Evolutionary conservation across 352 stramenopile genomes (phyloP).

Genomic region (Phytopythium delawarense): DNA sequence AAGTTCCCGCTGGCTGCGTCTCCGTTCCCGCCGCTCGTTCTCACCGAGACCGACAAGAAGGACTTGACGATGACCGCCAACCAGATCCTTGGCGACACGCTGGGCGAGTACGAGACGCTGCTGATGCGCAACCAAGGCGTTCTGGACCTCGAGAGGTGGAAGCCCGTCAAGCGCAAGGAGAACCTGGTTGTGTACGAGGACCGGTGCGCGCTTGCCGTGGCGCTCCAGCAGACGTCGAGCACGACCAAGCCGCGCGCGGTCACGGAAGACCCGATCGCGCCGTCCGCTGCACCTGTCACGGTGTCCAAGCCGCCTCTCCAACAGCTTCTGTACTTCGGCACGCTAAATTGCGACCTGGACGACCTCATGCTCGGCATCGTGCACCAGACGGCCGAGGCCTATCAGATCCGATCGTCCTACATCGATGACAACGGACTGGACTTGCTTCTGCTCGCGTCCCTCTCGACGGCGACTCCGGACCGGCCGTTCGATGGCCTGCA

Average conservation of each 20-base stretch:
- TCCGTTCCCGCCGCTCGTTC: slow-evolving; percentile 21
- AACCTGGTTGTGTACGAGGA: slow-evolving; percentile 47
- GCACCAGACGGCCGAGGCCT: slow-evolving; percentile 26
- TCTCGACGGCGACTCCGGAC: slow-evolving; percentile 14
- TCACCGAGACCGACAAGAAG: slow-evolving; percentile 21
- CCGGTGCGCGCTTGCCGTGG: slow-evolving; percentile 26
- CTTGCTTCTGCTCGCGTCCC: slow-evolving; percentile 23
- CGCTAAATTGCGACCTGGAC: slow-evolving; percentile 38
- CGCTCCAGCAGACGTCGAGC: slow-evolving; percentile 21
- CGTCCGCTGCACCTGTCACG: slow-evolving; percentile 5
- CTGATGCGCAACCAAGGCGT: slow-evolving; percentile 26
- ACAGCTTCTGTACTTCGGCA: slow-evolving; percentile 29
- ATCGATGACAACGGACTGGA: slow-evolving; percentile 31
- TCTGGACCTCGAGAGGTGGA: slow-evolving; percentile 40
- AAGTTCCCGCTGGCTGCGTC: slow-evolving; percentile 35
- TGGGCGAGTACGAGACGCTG: slow-evolving; percentile 39
- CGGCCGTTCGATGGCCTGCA: slow-evolving; percentile 28
- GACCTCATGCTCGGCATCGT: slow-evolving; percentile 37
- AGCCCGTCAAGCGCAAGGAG: slow-evolving; percentile 42
- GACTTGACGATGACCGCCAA: slow-evolving; percentile 17
- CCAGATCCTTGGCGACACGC: slow-evolving; percentile 22
- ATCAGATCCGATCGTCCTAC: slow-evolving; percentile 39
- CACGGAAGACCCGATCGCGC: slow-evolving; percentile 12
- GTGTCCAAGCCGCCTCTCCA: slow-evolving; percentile 10
- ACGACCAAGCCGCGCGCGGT: slow-evolving; percentile 12